Conservation (phyloP, 331 rosid species). For the Spiraea crenata region DNA sequence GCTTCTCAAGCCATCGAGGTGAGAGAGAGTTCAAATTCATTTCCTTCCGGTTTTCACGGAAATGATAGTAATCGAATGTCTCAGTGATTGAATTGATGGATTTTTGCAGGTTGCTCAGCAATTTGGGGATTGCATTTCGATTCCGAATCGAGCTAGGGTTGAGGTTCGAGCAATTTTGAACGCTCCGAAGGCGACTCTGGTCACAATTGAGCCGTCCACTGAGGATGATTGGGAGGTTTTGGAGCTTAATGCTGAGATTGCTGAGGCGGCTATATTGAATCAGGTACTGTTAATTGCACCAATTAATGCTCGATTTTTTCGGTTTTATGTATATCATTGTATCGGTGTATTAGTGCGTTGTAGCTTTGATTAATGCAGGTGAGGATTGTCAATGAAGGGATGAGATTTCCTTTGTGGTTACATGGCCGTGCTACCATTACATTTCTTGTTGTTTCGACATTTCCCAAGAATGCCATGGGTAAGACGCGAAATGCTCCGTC, state of each 20-base stretch:
- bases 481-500: slow-evolving; percentile 40
- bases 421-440: slow-evolving; percentile 74
- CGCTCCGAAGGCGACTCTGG: slow-evolving; percentile 62
- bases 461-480: slow-evolving; percentile 91
- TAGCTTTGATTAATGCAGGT: slow-evolving; percentile 41
- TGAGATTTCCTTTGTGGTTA: slow-evolving; percentile 94
- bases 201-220: slow-evolving; percentile 63
- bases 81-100: background rate
- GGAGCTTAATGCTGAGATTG: slow-evolving; percentile 82
- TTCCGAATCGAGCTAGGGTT: slow-evolving; percentile 54
- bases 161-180: slow-evolving; percentile 58
- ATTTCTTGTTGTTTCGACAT: slow-evolving; percentile 62
- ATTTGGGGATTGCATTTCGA: slow-evolving; percentile 72
- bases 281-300: slow-evolving; percentile 49
- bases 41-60: background rate
- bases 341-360: background rate
- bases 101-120: slow-evolving; percentile 60
- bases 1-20: slow-evolving; percentile 74
- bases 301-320: background rate
- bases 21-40: background rate
- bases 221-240: slow-evolving; percentile 98
- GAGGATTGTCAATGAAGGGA: slow-evolving; percentile 80
- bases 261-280: slow-evolving; percentile 69
- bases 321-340: background rate
- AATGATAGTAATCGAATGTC: background rate